phyloP scores from a whole-genome alignment of 805 yeast species.

The Scheffersomyces ergatensis region DNA sequence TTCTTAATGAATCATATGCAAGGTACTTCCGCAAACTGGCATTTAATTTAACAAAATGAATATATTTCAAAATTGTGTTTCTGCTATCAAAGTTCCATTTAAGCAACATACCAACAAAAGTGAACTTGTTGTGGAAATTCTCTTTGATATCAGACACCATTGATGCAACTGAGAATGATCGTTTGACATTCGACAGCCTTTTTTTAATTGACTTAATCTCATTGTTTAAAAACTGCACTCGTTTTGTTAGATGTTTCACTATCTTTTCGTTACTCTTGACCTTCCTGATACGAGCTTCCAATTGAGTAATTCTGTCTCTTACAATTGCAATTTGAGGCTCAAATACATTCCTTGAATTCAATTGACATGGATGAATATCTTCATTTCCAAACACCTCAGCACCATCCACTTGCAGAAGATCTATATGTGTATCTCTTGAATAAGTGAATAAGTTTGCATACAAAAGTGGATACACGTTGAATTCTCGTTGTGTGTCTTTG shows the following conservation, averaged over 20 bases:
- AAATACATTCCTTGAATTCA: constrained; percentile 23
- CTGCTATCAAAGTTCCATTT: constrained; percentile 41
- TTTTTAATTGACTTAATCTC: constrained; percentile 11
- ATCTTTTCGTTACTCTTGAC: constrained; percentile 7
- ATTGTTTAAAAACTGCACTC: constrained; percentile 18
- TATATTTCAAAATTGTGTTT: constrained; percentile 29
- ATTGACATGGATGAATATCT: constrained; percentile 27
- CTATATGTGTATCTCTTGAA: constrained; percentile 50
- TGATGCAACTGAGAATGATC: background rate
- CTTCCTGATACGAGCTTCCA: constrained; percentile 15
- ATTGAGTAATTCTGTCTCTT: constrained; percentile 22
- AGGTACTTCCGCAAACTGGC: constrained; percentile 25
- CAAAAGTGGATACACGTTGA: constrained; percentile 60
- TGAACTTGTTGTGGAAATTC: constrained; percentile 36
- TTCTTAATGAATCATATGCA: constrained; percentile 31
- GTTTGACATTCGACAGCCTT: background rate
- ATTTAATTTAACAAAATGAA: constrained; percentile 34
- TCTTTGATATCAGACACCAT: constrained; percentile 6
- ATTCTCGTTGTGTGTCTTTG: constrained; percentile 31
- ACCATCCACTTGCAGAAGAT: background rate
- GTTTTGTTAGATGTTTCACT: constrained; percentile 8
- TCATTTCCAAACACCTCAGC: constrained; percentile 19
- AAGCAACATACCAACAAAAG: constrained; percentile 35
- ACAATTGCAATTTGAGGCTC: constrained; percentile 25
- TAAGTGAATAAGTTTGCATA: constrained; percentile 71